Evolutionary conservation across 176 grass and related monocot species (phyloP), one percentile per base, ranked within the genome.

Genomic region (Dendrocalamus sinicus): DNA sequence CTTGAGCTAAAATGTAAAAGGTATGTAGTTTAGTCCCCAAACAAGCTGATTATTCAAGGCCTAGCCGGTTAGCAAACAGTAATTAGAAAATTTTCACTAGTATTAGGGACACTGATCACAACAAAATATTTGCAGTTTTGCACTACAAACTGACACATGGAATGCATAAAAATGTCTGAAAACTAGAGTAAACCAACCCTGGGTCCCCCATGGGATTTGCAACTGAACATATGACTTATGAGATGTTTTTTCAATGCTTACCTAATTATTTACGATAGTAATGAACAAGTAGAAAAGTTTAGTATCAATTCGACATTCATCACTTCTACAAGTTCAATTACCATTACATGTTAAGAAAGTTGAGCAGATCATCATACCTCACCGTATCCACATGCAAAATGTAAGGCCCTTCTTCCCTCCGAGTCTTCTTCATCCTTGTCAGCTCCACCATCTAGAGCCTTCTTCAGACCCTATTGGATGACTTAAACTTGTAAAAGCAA

Each of bases 381-480:
- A 67, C 91, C 91, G 37, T 98, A 98, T 24, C 95, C 95, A 92
- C 95, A 98, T 70, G 95, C 93, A 95, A 98, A 98, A 89, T 98
- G 95, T 61, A 98, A 91, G 76, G 95, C 93, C 88, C 93, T 94
- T 81, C 95, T 91, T 77, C 93, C 93, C 83, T 98, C 95, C 0
- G 89, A 91, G 60, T 98, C 95, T 84, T 98, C 95, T 92, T 93
- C 91, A 79, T 98, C 91, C 81, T 98, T 95, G 83, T 98, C 83
- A 61, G 80, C 83, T 81, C 95, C 93, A 87, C 72, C 86, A 32
- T 91, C 93, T 53, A 98, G 75, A 80, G 93, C 93, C 69, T 93
- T 98, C 89, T 98, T 93, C 83, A 98, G 88, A 71, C 87, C 90
- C 93, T 92, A 45, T 78, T 82, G 23, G 14, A 64, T 57, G 57